Evolutionary conservation across 352 stramenopile genomes (phyloP), one percentile per base, ranked within the genome.

Genomic region (Pythium dissimile): DNA sequence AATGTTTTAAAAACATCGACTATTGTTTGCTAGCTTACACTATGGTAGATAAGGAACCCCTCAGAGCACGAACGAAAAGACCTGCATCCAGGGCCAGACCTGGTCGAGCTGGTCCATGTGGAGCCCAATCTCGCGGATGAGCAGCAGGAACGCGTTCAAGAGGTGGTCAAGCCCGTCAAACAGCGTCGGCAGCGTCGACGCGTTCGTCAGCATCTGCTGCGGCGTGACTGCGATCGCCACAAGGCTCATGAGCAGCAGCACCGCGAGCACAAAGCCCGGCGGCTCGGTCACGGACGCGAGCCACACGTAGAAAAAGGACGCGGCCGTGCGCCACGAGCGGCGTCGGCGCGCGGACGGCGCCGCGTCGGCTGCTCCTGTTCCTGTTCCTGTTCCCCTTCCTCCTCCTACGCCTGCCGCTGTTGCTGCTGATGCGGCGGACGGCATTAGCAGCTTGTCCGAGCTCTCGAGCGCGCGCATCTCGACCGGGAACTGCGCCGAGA

Each of bases 241-340:
- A 18, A 92, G 69, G 10, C 75, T 70, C 39, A 88, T 50, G 3
- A 92, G 69, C 51, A 92, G 58, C 35, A 92, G 61, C 35, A 88
- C 73, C 0, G 81, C 81, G n/a, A 92, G 66, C 42, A 89, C 71
- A 45, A 89, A 92, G 23, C 81, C 81, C 3, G 81, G 81, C 15
- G 81, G 81, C 38, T 89, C 73, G 3, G 81, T 86, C 16, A 92
- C 55, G 4, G 77, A 88, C 24, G 81, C 81, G 18, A 79, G 62
- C 47, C 67, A 91, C 18, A 91, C 77, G 62, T 84, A 91, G 15
- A 86, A 65, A 31, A 91, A 85, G 15, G 81, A 91, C 45, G 75
- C 80, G 48, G 79, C 70, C 34, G 78, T 86, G 13, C 80, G 80
- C 28, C 84, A 67, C 61, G 61, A 80, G 26, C n/a, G 66, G 59